These are phyloP conservation scores for Perkinsus chesapeaki DNA, from an alignment of 169 alveolate species.

Conservation along the genomic window DNA sequence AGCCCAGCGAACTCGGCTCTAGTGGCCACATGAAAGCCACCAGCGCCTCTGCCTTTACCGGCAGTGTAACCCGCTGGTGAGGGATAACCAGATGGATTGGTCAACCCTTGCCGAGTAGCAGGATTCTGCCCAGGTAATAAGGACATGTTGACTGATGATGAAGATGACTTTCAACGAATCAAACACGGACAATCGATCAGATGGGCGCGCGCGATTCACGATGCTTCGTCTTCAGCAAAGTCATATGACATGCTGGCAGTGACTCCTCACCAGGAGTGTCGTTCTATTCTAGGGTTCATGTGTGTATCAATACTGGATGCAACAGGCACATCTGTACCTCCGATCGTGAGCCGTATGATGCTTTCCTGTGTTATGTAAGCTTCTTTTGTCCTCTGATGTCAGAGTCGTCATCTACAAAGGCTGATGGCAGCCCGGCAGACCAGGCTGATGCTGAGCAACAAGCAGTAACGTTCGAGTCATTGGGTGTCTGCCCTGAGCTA, in stretches of 20 bases:
- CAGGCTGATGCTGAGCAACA: neutral
- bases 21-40: slow-evolving; percentile 12
- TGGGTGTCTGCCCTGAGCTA: slow-evolving; percentile 90
- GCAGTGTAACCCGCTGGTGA: slow-evolving; percentile 58
- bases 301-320: too few species aligned
- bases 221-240: neutral
- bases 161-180: neutral
- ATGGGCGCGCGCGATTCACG: neutral
- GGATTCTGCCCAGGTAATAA: neutral
- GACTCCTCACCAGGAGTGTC: too few species aligned
- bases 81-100: neutral
- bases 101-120: neutral
- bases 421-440: neutral
- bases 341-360: too few species aligned
- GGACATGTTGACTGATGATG: neutral
- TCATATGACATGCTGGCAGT: too few species aligned
- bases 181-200: neutral
- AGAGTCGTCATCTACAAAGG: neutral
- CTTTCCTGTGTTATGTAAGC: too few species aligned
- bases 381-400: too few species aligned
- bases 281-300: too few species aligned
- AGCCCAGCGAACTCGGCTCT: neutral
- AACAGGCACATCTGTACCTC: too few species aligned
- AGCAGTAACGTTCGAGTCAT: slow-evolving; percentile 62
- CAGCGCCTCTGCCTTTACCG: slow-evolving; percentile 65